A percentile compares a stretch with the other conserved stretches of the same genome.
These are phyloP conservation scores for Diversispora eburnea DNA, from an alignment of 192 early-diverging fungal species.

Conservation along the genomic window DNA sequence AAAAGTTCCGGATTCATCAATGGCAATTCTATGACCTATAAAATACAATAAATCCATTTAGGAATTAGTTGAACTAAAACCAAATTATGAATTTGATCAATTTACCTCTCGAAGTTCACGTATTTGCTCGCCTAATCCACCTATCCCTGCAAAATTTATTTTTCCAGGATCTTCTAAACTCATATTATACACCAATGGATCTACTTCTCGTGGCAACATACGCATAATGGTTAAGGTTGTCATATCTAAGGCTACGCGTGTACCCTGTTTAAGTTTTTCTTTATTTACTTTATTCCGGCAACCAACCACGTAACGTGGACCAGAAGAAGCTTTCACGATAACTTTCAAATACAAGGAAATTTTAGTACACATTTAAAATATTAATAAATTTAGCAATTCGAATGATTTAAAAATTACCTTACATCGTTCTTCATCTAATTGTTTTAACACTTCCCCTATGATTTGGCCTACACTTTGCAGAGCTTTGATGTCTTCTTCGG, in stretches of 20 bases:
- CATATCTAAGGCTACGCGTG: constrained; percentile 99
- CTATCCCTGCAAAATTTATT: constrained; percentile 95
- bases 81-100: background rate
- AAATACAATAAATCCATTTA: background rate
- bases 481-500: constrained; percentile 97
- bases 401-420: constrained; percentile 27
- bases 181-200: constrained; percentile 99
- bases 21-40: constrained; percentile 92
- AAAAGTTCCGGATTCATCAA: constrained; percentile 99
- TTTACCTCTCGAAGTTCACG: constrained; percentile 90
- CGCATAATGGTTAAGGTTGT: constrained; percentile 99
- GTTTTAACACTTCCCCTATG: constrained; percentile 96
- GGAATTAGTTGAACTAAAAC: background rate
- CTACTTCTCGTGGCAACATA: constrained; percentile 94
- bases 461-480: constrained; percentile 99
- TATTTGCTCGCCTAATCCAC: constrained; percentile 94
- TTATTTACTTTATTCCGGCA: constrained; percentile 94
- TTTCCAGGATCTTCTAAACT: constrained; percentile 94
- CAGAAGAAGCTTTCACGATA: constrained; percentile 95
- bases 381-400: background rate
- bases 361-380: background rate
- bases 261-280: constrained; percentile 92
- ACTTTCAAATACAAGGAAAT: constrained; percentile 47
- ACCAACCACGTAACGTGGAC: constrained; percentile 97
- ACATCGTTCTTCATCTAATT: constrained; percentile 96